Percentiles rank a stretch among this genome's conserved stretches.
phyloP scores from a whole-genome alignment of 495 filamentous ascomycete genomes.

The Gamarada debralockiae region DNA sequence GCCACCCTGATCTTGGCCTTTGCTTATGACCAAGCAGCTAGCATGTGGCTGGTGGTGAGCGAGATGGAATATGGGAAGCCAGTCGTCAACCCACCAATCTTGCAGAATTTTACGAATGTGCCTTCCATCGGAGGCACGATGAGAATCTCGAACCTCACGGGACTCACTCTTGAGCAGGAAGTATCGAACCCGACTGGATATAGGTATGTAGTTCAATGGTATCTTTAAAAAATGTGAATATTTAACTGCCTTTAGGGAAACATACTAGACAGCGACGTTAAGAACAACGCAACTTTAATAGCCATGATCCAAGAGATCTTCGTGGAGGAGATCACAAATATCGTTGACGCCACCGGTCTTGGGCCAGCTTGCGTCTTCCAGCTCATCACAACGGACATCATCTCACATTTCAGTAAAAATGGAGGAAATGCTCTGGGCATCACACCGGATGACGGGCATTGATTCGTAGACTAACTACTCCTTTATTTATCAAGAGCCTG shows the following conservation, averaged over 20 bases:
- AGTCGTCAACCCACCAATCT: slow-evolving; percentile 27
- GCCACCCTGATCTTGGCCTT: background rate
- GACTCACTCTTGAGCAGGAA: slow-evolving; percentile 39
- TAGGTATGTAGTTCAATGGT: too few relatives aligned
- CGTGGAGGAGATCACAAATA: slow-evolving; percentile 28
- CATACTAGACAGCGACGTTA: slow-evolving; percentile 39
- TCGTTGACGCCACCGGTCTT: slow-evolving; percentile 33
- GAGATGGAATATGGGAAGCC: slow-evolving; percentile 10
- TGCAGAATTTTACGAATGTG: slow-evolving; percentile 28
- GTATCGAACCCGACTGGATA: slow-evolving; percentile 34
- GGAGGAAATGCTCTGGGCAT: slow-evolving; percentile 55
- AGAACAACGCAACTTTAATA: slow-evolving; percentile 32
- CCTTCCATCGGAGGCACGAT: slow-evolving; percentile 31
- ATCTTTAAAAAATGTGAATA: too few relatives aligned
- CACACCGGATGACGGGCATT: slow-evolving; percentile 30
- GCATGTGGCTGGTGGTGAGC: slow-evolving; percentile 18
- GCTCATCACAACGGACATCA: slow-evolving; percentile 36
- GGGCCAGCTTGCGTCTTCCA: slow-evolving; percentile 46
- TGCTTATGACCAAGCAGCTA: slow-evolving; percentile 22
- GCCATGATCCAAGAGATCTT: slow-evolving; percentile 32
- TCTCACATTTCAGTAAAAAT: slow-evolving; percentile 33
- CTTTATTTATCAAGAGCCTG: background rate
- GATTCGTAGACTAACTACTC: slow-evolving; percentile 2
- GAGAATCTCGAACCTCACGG: slow-evolving; percentile 35
- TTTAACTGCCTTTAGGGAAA: slow-evolving; percentile 29